Conservation (phyloP, 495 filamentous ascomycete genomes). For the Oidiodendron maius region DNA sequence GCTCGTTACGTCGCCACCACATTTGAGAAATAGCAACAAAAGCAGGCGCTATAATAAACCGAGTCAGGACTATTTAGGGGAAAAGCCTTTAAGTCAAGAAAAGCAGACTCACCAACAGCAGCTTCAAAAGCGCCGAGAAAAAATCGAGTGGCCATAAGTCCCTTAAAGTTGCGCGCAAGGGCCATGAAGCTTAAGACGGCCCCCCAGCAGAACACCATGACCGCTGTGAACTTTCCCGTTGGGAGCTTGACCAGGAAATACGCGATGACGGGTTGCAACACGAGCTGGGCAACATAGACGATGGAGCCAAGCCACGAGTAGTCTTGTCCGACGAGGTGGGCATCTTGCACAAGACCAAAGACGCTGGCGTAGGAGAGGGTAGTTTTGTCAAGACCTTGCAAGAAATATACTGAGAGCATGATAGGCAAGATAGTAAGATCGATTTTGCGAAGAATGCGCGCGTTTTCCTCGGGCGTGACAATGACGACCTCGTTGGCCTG, state of each 20-base stretch:
- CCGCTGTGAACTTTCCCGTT: slow-evolving; percentile 53
- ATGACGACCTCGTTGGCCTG: slow-evolving; percentile 32
- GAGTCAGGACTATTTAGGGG: slow-evolving; percentile 3
- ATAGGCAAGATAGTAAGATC: slow-evolving; percentile 12
- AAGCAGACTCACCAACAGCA: slow-evolving; percentile 34
- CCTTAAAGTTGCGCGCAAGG: slow-evolving; percentile 34
- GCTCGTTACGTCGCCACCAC: slow-evolving; percentile 57
- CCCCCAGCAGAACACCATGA: slow-evolving; percentile 57
- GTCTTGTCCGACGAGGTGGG: slow-evolving; percentile 31
- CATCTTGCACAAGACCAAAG: slow-evolving; percentile 51
- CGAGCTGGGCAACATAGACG: slow-evolving; percentile 62
- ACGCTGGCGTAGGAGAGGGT: slow-evolving; percentile 58
- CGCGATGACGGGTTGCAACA: slow-evolving; percentile 60
- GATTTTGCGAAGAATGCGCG: slow-evolving; percentile 17
- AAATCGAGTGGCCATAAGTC: slow-evolving; percentile 53
- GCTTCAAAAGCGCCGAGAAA: slow-evolving; percentile 60
- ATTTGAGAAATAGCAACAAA: slow-evolving; percentile 57
- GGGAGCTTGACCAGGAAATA: slow-evolving; percentile 54
- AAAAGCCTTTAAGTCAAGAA: slow-evolving; percentile 15
- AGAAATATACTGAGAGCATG: slow-evolving; percentile 56
- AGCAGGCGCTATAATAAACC: slow-evolving; percentile 38
- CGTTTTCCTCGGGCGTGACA: slow-evolving; percentile 35
- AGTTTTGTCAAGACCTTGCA: slow-evolving; percentile 62
- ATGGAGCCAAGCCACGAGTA: slow-evolving; percentile 53
- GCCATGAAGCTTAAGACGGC: slow-evolving; percentile 49